These are phyloP conservation scores for Rhododendron griersonianum DNA, from an alignment of 148 eudicot genomes.

Conservation along the genomic window DNA sequence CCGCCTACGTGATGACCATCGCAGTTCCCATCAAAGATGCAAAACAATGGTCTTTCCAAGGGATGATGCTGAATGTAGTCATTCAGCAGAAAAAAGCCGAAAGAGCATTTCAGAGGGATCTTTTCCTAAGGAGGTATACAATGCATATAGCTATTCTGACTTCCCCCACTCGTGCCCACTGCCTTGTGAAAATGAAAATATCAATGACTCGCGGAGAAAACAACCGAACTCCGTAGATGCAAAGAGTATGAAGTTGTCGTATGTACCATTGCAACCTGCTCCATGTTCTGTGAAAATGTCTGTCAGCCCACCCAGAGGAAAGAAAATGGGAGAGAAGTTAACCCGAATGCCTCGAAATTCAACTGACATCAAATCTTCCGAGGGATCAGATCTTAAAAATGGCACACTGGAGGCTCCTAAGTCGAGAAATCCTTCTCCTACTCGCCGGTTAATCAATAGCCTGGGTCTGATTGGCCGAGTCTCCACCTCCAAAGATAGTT, in stretches of 20 bases:
- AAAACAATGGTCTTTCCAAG: constrained; percentile 27
- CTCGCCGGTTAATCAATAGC: constrained; percentile 49
- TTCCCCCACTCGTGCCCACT: constrained; percentile 18
- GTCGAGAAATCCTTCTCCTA: constrained; percentile 60
- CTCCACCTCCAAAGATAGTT: constrained; percentile 42
- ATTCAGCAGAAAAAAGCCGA: constrained; percentile 19
- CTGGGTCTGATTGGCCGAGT: constrained; percentile 43
- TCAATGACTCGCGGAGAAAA: constrained; percentile 12
- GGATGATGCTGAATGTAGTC: constrained; percentile 15
- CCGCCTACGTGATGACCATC: constrained; percentile 16
- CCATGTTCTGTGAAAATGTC: constrained; percentile 25
- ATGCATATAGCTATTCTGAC: background rate
- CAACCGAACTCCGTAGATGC: constrained; percentile 20
- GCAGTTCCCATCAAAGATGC: constrained; percentile 19
- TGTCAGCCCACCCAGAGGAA: constrained; percentile 34
- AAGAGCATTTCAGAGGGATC: constrained; percentile 21
- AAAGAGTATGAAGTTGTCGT: constrained; percentile 18
- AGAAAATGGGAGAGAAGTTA: constrained; percentile 31
- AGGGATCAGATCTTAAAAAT: constrained; percentile 24
- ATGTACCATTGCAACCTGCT: constrained; percentile 16
- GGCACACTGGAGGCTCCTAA: constrained; percentile 25
- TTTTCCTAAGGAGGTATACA: constrained; percentile 6
- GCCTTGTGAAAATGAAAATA: constrained; percentile 19
- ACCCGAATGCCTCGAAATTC: constrained; percentile 22
- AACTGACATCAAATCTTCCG: constrained; percentile 22